Base-by-base conservation (phyloP, 1,139 yeast species). In the Debaryomycetaceae sp. region DNA sequence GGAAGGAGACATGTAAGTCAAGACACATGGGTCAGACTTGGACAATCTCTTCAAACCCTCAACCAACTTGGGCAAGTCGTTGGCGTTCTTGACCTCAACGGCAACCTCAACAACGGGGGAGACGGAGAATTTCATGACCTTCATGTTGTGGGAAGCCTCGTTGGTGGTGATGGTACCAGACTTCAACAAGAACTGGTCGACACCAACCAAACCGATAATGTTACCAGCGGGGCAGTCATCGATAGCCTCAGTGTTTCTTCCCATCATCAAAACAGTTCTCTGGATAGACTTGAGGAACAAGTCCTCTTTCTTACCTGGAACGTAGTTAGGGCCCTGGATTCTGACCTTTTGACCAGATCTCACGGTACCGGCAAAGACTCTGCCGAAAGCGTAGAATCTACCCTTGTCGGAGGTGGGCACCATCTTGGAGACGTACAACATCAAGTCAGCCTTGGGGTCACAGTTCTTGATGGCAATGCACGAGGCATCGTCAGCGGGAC, bases 151-250 rank as follows among this genome's bases (percentile, higher is more conserved):
- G 53, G 98, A 86, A 54, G 86, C 70, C 67, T 91, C 98, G 61
- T 73, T 74, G 65, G 97, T 91, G 75, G 98, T 91, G 62, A 91
- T 76, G 61, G 98, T 91, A 86, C 98, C 98, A 58, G 96, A 85
- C 78, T 91, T 91, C 72, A 91, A 84, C 75, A 91, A 83, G 85
- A 88, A 91, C 79, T 91, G 98, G 75, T 91, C 98, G 58, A 91
- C 84, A 88, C 98, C 98, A 59, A 91, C 98, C 67, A 91, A 78
- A 86, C 97, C 98, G 65, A 89, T 82, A 83, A 91, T 91, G 95
- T 91, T 91, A 84, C 98, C 98, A 56, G 97, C 97, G 65, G 98
- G 98, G 76, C 95, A 86, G 76, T 91, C 97, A 62, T 91, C 98
- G 60, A 91, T 91, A 64, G 91, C 89, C 78, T 91, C 98, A 61